A percentile compares a stretch with the other conserved stretches of the same genome.
These are phyloP conservation scores for Suhomyces kilbournensis DNA, from an alignment of 805 yeast genomes.

Conservation along the genomic window DNA sequence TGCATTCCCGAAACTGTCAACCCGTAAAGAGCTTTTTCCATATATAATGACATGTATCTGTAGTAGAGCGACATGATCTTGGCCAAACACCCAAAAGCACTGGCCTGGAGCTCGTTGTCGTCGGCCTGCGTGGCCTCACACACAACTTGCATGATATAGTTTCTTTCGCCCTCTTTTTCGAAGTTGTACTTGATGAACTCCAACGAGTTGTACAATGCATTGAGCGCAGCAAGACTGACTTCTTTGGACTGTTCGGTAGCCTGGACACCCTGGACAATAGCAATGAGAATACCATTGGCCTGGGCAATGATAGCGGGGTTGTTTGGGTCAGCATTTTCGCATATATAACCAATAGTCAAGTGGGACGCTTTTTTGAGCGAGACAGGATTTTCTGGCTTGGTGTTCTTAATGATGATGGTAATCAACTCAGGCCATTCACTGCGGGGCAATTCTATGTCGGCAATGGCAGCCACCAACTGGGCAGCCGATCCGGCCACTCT, in stretches of 20 bases:
- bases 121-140: conserved; percentile 97
- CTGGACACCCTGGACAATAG: conserved; percentile 96
- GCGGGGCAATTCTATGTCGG: conserved; percentile 89
- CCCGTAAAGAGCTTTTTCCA: conserved; percentile 94
- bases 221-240: conserved; percentile 87
- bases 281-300: conserved; percentile 88
- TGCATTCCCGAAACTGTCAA: conserved; percentile 91
- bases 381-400: conserved; percentile 73
- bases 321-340: conserved; percentile 88
- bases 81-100: conserved; percentile 94
- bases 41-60: conserved; percentile 84
- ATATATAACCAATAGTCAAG: conserved; percentile 89
- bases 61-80: conserved; percentile 89
- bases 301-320: conserved; percentile 76
- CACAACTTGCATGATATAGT: conserved; percentile 96
- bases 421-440: conserved; percentile 87
- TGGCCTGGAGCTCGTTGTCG: conserved; percentile 78
- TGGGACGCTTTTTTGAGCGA: conserved; percentile 83
- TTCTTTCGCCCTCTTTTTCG: conserved; percentile 91
- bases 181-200: conserved; percentile 87
- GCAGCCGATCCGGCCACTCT: conserved; percentile 88
- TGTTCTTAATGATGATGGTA: conserved; percentile 79
- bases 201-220: conserved; percentile 86
- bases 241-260: conserved; percentile 66
- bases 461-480: conserved; percentile 93